Evolutionary conservation across 768 basidiomycete species (phyloP).

Genomic region (Boletus tylopilopsis): DNA sequence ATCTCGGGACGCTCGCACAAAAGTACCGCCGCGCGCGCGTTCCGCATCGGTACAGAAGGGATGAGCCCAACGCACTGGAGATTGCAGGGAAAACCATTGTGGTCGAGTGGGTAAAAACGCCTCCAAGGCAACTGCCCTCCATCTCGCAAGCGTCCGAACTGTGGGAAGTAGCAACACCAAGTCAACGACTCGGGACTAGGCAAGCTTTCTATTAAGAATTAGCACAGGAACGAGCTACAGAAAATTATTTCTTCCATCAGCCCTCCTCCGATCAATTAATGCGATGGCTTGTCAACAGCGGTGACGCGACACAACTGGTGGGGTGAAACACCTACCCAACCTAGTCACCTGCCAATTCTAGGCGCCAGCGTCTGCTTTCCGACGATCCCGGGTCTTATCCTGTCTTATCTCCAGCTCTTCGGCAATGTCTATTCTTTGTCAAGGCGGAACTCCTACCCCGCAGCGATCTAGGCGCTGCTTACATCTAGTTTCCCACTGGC

Average conservation of each 20-base stretch:
- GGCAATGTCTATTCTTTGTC: too few species aligned
- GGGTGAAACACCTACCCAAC: neutral
- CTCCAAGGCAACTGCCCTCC: too few species aligned
- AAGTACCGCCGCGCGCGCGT: conserved; percentile 10
- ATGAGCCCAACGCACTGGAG: neutral
- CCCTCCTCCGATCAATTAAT: neutral
- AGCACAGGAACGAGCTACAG: neutral
- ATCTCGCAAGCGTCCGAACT: neutral
- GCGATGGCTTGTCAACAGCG: neutral
- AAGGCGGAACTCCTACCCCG: too few species aligned
- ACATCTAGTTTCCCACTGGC: neutral
- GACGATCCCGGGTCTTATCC: neutral
- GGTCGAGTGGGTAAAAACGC: neutral
- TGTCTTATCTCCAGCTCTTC: neutral
- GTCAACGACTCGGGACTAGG: too few species aligned
- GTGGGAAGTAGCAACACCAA: conserved; percentile 6
- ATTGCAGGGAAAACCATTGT: neutral
- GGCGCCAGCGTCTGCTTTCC: too few species aligned
- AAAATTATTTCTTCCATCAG: neutral
- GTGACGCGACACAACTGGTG: neutral
- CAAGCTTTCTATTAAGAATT: neutral
- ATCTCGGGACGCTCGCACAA: conserved; percentile 4
- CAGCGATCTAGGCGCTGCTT: too few species aligned
- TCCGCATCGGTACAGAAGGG: neutral
- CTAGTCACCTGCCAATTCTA: conserved; percentile 8